Percentiles rank a stretch among this genome's conserved stretches.
Conservation (phyloP, 1,284 basidiomycete species). For the Bjerkandera adusta region DNA sequence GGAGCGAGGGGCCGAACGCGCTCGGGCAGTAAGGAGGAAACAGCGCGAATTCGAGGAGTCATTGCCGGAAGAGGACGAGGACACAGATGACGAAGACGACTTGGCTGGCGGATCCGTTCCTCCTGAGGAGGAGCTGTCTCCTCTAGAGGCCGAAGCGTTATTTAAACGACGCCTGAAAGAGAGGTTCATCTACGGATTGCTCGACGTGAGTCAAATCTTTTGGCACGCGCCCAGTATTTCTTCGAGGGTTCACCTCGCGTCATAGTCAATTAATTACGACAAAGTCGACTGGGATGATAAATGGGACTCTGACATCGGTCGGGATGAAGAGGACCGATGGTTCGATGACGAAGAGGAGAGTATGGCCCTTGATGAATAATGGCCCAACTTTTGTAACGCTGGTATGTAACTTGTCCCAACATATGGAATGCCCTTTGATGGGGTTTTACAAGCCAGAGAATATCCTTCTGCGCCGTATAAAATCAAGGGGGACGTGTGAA, state of each 20-base stretch:
- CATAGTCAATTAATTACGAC: slow-evolving; percentile 68
- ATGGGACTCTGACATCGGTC: slow-evolving; percentile 59
- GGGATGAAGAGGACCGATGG: slow-evolving; percentile 70
- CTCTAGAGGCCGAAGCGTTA: slow-evolving; percentile 42
- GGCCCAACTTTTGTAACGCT: background rate
- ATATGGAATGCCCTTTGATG: background rate
- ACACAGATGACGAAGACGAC: slow-evolving; percentile 50
- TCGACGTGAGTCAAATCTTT: slow-evolving; percentile 51
- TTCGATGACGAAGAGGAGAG: slow-evolving; percentile 68
- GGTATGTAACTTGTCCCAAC: background rate
- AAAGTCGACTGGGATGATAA: slow-evolving; percentile 73
- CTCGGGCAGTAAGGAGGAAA: slow-evolving; percentile 45
- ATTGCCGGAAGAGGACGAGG: slow-evolving; percentile 64
- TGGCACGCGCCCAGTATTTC: background rate
- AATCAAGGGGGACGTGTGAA: too few species aligned
- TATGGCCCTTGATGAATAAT: slow-evolving; percentile 14
- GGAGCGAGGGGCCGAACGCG: slow-evolving; percentile 64
- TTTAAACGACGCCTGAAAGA: slow-evolving; percentile 67
- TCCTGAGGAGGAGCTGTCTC: slow-evolving; percentile 38
- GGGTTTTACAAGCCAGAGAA: slow-evolving; percentile 2
- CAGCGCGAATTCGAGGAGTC: slow-evolving; percentile 44
- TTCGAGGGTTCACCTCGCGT: slow-evolving; percentile 6
- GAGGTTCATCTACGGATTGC: slow-evolving; percentile 70
- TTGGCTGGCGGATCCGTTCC: slow-evolving; percentile 19
- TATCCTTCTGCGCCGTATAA: slow-evolving; percentile 2